Conservation (phyloP, 192 early-diverging fungal genomes). For the Glomus cerebriforme region DNA sequence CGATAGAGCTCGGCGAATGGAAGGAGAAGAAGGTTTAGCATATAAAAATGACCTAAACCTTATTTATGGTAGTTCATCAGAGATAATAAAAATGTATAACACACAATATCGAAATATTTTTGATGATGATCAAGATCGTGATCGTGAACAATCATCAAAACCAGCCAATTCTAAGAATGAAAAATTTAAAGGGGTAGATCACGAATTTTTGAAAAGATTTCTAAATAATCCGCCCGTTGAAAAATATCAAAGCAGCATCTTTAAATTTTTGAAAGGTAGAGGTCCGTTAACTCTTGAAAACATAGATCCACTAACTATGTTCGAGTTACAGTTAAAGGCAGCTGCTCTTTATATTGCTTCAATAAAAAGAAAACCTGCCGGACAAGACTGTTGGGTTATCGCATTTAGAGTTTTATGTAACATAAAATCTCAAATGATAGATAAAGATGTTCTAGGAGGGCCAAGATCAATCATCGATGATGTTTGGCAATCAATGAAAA, state of each 20-base stretch:
- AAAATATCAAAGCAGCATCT: not conserved
- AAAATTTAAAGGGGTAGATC: not conserved
- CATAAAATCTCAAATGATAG: conserved; percentile 15
- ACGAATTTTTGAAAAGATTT: not conserved
- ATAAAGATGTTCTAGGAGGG: not conserved
- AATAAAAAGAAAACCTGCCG: not conserved
- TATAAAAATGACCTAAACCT: not conserved
- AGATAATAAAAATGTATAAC: not conserved
- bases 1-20: not conserved
- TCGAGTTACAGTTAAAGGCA: conserved; percentile 19
- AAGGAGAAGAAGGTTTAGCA: not conserved
- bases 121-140: not conserved
- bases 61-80: not conserved
- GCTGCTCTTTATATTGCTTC: not conserved
- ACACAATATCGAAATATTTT: not conserved
- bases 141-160: not conserved
- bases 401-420: conserved; percentile 15
- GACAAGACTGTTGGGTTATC: conserved; percentile 4
- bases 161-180: not conserved
- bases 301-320: not conserved
- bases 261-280: not conserved
- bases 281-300: not conserved
- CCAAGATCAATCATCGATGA: not conserved
- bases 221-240: not conserved
- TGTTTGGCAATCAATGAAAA: not conserved